Conservation (phyloP, 2,329 filamentous ascomycete species). For the Epichloe typhina region DNA sequence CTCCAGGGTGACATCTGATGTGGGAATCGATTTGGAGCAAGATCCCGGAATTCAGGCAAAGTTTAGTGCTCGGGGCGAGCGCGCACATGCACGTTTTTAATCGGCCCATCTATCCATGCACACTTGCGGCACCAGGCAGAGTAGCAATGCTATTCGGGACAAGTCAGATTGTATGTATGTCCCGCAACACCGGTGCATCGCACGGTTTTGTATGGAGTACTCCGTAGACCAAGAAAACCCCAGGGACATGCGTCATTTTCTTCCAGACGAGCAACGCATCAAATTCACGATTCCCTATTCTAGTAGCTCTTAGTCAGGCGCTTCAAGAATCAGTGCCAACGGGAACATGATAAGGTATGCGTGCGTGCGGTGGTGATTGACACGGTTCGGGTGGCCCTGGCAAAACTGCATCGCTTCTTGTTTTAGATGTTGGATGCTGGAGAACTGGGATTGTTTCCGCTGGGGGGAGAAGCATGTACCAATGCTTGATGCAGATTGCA, state of each 20-base stretch:
- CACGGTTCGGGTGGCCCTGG: too few relatives aligned
- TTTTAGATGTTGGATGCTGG: background rate
- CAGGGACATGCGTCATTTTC: too few relatives aligned
- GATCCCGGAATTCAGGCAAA: constrained; percentile 1
- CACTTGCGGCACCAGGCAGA: background rate
- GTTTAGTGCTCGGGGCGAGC: background rate
- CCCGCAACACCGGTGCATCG: background rate
- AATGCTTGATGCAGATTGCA: background rate
- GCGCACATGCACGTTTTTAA: background rate
- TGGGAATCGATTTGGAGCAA: constrained; percentile 2
- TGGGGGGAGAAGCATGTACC: background rate
- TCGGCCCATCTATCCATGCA: background rate
- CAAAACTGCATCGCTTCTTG: too few relatives aligned
- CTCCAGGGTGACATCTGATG: constrained; percentile 2
- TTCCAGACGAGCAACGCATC: too few relatives aligned
- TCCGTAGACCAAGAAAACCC: too few relatives aligned
- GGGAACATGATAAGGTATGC: too few relatives aligned
- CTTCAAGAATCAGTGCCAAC: too few relatives aligned
- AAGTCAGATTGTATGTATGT: background rate
- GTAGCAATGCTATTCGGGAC: background rate
- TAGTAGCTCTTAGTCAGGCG: too few relatives aligned
- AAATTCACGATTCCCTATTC: too few relatives aligned
- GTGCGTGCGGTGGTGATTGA: too few relatives aligned
- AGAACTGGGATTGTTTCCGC: background rate
- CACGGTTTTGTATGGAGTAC: too few relatives aligned